These are phyloP conservation scores for Oenanthe sinensis DNA, from an alignment of 129 eudicot species.

Conservation along the genomic window DNA sequence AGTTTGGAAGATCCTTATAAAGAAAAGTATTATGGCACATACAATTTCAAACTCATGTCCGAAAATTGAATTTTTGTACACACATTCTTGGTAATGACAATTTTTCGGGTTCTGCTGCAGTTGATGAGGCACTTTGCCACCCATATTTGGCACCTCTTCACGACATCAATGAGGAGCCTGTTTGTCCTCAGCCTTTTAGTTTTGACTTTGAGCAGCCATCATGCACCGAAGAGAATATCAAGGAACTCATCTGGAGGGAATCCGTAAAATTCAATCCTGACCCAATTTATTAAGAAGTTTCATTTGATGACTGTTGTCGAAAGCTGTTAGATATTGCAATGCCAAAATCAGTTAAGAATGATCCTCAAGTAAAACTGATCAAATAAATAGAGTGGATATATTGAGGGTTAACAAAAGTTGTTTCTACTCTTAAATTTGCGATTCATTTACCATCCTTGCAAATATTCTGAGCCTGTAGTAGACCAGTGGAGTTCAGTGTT, in stretches of 20 bases:
- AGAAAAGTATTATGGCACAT: neutral
- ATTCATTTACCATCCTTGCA: neutral
- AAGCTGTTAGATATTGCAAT: constrained; percentile 20
- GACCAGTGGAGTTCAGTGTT: neutral
- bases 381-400: constrained; percentile 17
- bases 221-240: constrained; percentile 53
- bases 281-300: constrained; percentile 29
- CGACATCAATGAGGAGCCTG: constrained; percentile 62
- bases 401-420: constrained; percentile 8
- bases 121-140: constrained; percentile 49
- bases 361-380: constrained; percentile 16
- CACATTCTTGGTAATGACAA: neutral
- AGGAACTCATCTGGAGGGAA: constrained; percentile 63
- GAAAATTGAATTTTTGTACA: neutral
- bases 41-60: neutral
- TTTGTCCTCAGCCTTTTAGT: constrained; percentile 47
- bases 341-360: constrained; percentile 17
- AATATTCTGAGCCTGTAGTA: constrained; percentile 1
- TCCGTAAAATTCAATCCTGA: constrained; percentile 51
- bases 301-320: constrained; percentile 10
- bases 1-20: neutral
- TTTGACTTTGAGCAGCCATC: constrained; percentile 66
- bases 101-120: constrained; percentile 19
- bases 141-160: constrained; percentile 66
- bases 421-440: neutral